Conservation (phyloP, 495 filamentous ascomycete species). For the Aspergillus nanangensis region DNA sequence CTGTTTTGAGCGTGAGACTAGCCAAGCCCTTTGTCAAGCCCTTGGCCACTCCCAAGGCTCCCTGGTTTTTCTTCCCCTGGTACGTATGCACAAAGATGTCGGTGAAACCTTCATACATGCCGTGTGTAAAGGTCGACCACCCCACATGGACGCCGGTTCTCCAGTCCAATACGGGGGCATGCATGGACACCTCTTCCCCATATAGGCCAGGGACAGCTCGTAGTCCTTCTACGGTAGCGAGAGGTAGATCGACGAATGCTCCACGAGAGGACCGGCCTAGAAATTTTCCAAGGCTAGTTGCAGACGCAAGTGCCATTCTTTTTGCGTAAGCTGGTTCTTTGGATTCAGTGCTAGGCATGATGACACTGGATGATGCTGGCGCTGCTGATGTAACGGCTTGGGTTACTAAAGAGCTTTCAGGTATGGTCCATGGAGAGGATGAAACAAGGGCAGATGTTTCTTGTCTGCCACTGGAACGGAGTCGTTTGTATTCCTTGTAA, state of each 20-base stretch:
- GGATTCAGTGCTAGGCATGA: background rate
- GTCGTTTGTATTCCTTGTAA: no score
- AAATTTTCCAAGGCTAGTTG: constrained; percentile 1
- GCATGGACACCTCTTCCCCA: background rate
- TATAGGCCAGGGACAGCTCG: background rate
- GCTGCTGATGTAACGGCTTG: background rate
- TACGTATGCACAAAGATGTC: constrained; percentile 1
- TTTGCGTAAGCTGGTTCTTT: background rate
- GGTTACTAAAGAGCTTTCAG: background rate
- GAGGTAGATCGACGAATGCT: background rate
- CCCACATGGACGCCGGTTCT: background rate
- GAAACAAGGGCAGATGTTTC: no score
- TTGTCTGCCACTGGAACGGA: no score
- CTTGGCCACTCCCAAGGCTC: background rate
- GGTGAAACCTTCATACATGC: background rate
- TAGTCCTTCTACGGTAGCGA: background rate
- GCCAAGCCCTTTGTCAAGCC: background rate
- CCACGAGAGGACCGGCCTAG: background rate
- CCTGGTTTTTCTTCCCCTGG: background rate
- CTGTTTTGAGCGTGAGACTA: constrained; percentile 2
- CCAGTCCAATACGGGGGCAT: background rate
- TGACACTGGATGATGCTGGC: background rate
- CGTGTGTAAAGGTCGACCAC: background rate
- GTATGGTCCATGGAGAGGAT: no score
- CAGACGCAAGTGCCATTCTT: background rate